Base-by-base conservation (phyloP, 2,329 filamentous ascomycete genomes). In the Colletotrichum gigasporum region DNA sequence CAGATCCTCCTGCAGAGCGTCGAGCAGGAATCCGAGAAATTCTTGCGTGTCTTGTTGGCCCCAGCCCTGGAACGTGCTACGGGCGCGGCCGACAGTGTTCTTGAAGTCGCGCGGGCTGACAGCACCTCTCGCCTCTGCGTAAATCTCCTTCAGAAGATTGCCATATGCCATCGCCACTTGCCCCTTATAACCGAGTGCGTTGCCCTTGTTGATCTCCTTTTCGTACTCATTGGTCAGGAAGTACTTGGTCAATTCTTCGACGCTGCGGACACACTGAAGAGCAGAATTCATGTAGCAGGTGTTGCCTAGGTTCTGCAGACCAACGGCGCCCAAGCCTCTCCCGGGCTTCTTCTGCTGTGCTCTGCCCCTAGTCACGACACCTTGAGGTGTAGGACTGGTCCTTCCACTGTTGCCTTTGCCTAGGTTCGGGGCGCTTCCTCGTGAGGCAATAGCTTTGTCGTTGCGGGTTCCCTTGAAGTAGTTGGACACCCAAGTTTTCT, bases 211-310 rank as follows among this genome's bases (percentile, higher is more conserved):
- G 69, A 98, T 85, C 72, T 99, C 95, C 53, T 84, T 81, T 71
- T 91, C 88, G 78, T 92, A 94, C 66, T 90, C 86, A 63, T 89
- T 85, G 52, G 87, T 84, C 51, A 97, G 78, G 77, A 99, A 98
- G 77, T 97, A 99, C 72, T 94, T 90, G 5, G 93, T 95, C 68
- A 99, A 81, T 77, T 99, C 96, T 73, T 97, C 93, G 0, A 97
- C 94, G 70, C 93, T 96, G 52, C 95, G 90, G 53, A 99, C 88
- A 75, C 96, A 99, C 75, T 99, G 96, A 57, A 98, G 83, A 9
- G 96, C 96, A 20, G 95, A 97, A 77, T 98, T 98, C 94, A 98
- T 97, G 80, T 99, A 99, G 79, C 96, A 99, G 0, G 96, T 98
- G 73, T 99, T 99, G 50, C 96, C 96, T 12, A 99, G 81, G 73